These are phyloP conservation scores for Colletotrichum gloeosporioides DNA, from an alignment of 2,329 filamentous ascomycete genomes.

Conservation along the genomic window DNA sequence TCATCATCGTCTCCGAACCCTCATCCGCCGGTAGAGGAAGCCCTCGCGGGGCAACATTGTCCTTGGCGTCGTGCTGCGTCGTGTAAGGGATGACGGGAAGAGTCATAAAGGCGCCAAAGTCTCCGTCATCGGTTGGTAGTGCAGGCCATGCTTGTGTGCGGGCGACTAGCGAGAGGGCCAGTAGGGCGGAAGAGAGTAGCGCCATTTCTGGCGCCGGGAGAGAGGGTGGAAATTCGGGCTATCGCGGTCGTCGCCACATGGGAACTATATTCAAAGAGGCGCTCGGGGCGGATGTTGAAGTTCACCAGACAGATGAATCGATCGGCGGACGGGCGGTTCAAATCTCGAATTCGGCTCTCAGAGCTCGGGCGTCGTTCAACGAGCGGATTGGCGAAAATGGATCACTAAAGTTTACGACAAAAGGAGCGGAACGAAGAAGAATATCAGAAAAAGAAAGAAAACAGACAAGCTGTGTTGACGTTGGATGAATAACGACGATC, in stretches of 20 bases:
- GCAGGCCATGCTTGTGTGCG: conserved; percentile 19
- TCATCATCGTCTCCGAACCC: background rate
- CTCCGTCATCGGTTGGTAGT: conserved; percentile 19
- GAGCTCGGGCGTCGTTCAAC: background rate
- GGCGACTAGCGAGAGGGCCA: conserved; percentile 19
- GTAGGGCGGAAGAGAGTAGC: conserved; percentile 8
- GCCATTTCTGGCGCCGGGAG: conserved; percentile 9
- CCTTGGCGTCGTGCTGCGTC: background rate
- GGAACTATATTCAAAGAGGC: background rate
- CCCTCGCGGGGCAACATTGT: background rate
- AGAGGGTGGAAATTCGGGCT: conserved; percentile 5
- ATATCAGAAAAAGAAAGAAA: background rate
- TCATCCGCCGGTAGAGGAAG: conserved; percentile 11
- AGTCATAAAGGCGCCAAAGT: background rate
- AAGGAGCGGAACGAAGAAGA: background rate
- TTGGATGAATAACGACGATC: conserved; percentile 1
- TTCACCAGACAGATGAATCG: background rate
- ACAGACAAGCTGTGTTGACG: background rate
- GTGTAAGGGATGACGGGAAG: conserved; percentile 22
- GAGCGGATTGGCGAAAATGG: background rate
- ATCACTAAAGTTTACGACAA: background rate
- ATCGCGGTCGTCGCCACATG: conserved; percentile 22
- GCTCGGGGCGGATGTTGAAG: background rate
- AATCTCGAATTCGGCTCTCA: background rate
- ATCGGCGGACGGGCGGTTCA: background rate